Base-by-base conservation (phyloP, 2,329 filamentous ascomycete species). In the Purpureocillium lavendulum region DNA sequence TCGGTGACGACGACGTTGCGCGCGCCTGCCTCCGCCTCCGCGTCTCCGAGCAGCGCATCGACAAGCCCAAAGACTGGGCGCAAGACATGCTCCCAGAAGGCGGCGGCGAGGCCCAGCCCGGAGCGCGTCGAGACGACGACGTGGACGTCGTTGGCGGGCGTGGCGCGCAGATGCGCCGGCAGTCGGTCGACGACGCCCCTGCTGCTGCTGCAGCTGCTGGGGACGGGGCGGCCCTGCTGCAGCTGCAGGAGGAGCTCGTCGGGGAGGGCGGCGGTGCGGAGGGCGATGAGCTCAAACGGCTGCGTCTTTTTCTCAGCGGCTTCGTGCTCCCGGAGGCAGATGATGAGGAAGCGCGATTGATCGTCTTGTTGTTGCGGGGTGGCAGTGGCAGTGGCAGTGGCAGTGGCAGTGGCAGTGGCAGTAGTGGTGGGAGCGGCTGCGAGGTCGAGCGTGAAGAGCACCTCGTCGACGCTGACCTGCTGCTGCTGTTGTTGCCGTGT, bases 101-200 rank as follows among this genome's bases (percentile, higher is more conserved):
- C 46, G 24, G 63, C 55, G 0, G 82, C 79, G 12, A 67, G 64
- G 1, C 76, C 71, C 1, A 71, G 73, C 12, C 84, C 84, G 0
- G 84, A 85, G 15, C 66, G 65, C 0, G 73, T 79, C 1, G 84
- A 88, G 14, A 88, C 69, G 16, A 89, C 57, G 14, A 87, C 66
- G 49, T 85, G 71, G n/a, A 81, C 56, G 11, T 59, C 37, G 28
- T 50, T 54, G n/a, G 40, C 40, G 11, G 21, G 21, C 21, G 21
- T 42, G 11, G 47, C 42, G 26, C 41, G 45, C 3, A 66, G 55
- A 43, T 73, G 58, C 2, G 48, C 35, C 0, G 73, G 73, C 7
- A 67, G 42, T 4, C 48, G 47, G 4, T 43, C 38, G 12, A 72
- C 46, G 17, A 66, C 45, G 40, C 66, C 61, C 6, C 49, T 49